Conservation (phyloP, 148 eudicot species). For the Vaccinium corymbosum region DNA sequence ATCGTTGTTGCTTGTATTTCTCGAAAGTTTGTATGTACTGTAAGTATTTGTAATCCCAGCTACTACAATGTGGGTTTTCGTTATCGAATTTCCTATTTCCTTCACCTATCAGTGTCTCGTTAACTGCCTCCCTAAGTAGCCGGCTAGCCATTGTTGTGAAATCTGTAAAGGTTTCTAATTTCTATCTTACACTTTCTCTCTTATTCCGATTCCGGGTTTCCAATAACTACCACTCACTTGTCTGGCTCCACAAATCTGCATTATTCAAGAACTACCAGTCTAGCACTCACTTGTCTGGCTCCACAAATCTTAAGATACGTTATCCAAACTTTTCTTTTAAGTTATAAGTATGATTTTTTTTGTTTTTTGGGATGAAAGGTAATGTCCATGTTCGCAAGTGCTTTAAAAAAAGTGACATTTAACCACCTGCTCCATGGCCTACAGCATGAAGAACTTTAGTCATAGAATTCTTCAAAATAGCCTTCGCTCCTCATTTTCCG, state of each 20-base stretch:
- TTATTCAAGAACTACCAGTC: too few relatives aligned
- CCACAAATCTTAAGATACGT: neutral
- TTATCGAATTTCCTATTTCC: constrained; percentile 26
- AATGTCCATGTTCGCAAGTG: neutral
- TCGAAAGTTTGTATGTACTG: constrained; percentile 34
- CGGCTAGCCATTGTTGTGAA: constrained; percentile 50
- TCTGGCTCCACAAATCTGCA: too few relatives aligned
- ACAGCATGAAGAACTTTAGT: too few relatives aligned
- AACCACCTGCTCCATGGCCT: too few relatives aligned
- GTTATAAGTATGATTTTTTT: too few relatives aligned
- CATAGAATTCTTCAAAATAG: too few relatives aligned
- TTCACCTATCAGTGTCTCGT: constrained; percentile 28
- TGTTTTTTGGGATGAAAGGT: neutral
- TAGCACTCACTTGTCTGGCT: neutral
- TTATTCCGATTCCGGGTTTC: neutral
- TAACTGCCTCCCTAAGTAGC: constrained; percentile 31
- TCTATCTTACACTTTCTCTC: neutral
- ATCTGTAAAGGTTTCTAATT: constrained; percentile 17
- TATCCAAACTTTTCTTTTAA: neutral
- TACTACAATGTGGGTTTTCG: constrained; percentile 28
- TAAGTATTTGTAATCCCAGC: constrained; percentile 45
- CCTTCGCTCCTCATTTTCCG: too few relatives aligned
- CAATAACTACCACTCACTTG: too few relatives aligned
- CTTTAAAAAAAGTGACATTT: too few relatives aligned
- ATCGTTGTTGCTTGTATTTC: constrained; percentile 37